Base-by-base conservation (phyloP, 1,284 basidiomycete genomes). In the Sphagnurus paluster region DNA sequence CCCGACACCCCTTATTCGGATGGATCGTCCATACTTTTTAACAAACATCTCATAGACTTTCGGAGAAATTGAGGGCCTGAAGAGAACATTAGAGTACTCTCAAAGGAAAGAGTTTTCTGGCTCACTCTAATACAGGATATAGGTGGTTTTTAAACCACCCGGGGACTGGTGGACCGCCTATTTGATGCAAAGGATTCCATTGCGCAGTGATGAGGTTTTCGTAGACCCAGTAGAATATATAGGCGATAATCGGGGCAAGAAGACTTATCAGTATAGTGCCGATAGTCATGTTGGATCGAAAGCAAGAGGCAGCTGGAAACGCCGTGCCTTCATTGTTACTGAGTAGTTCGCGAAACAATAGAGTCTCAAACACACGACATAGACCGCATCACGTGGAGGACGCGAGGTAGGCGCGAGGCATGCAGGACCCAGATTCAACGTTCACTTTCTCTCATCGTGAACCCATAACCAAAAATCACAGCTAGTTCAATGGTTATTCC, bases 1-100 rank as follows among this genome's bases (percentile, higher is more conserved):
- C 28, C 77, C 73, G 16, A 84, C 53, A 4, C 85, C 87, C 34
- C 77, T 73, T 40, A 90, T 75, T 29, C 80, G 76, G 28, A 89
- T 71, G 42, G 71, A 75, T 53, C 77, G 73, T 4, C 82, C 82
- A 56, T 79, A 83, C 37, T 69, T 68, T 48, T 72, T 62, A 8
- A 79, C 71, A 44, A 76, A 77, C 5, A 64, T 57, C 36, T 82
- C 77, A 51, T 87, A 77, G 1, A 71, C 72, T 52, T 54, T 65
- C 1, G 76, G 74, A 2, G 86, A 87, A 11, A 69, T 58, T 10
- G 68, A 69, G 1, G 85, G 79, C 55, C 86, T 88, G 53, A 23
- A 16, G 26, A 37, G 28, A 28, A 44, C 19, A 19, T 28, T 8
- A 29, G 9, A 42, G 30, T 24, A 11, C 11, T 35, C 14, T 21